phyloP scores from a whole-genome alignment of 2,329 filamentous ascomycete species.

The Neofusicoccum laricinum region DNA sequence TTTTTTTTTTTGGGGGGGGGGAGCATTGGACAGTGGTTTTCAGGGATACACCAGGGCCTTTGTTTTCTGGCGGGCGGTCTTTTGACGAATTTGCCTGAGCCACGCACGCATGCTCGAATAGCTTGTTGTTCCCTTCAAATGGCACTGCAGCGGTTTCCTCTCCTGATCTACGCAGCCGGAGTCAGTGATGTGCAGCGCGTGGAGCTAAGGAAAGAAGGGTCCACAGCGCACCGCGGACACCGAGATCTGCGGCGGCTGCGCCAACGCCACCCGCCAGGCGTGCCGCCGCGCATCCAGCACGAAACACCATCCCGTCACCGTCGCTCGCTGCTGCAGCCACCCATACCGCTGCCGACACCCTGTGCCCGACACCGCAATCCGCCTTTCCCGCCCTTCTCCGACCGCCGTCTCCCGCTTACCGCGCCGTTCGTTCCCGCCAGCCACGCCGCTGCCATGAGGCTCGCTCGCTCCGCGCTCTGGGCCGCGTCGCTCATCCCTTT shows the following conservation, averaged over 20 bases:
- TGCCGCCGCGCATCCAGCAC: neutral
- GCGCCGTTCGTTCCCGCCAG: neutral
- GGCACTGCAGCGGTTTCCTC: neutral
- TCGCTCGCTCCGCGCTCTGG: neutral
- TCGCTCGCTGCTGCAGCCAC: neutral
- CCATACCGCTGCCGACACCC: neutral
- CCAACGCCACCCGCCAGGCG: neutral
- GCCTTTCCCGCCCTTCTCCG: neutral
- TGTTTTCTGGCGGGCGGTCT: neutral
- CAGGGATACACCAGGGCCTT: neutral
- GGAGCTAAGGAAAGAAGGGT: neutral
- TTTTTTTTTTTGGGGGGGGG: no score
- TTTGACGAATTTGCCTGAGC: neutral
- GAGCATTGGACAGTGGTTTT: neutral
- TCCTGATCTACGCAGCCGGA: conserved; percentile 6
- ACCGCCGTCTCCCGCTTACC: neutral
- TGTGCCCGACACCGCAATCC: neutral
- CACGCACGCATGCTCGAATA: neutral
- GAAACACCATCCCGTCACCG: conserved; percentile 3
- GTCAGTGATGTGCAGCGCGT: conserved; percentile 1
- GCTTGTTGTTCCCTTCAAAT: neutral
- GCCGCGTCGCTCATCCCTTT: conserved; percentile 33
- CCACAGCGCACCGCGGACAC: neutral
- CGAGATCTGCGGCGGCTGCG: neutral
- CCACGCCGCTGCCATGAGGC: neutral